Evolutionary conservation across 805 yeast genomes (phyloP), one percentile per base, ranked within the genome.

Genomic region (Metschnikowia borealis): DNA sequence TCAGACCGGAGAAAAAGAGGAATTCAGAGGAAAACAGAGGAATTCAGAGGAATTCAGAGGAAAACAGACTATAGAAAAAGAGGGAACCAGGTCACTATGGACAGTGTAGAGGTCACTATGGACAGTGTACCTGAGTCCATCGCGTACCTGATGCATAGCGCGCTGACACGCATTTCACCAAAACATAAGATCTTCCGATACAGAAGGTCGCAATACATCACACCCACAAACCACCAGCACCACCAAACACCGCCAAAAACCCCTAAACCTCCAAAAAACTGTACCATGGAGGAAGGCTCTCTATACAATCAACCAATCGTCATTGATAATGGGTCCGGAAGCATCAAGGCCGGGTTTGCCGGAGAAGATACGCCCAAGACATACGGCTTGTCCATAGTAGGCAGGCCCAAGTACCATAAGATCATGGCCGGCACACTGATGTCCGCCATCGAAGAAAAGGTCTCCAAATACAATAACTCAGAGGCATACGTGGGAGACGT

Each of bases 341-440:
- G 78, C 36, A 73, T 91, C 48, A 87, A 89, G 63, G 88, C 95
- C 1, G 97, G 98, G 0, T 88, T 91, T 66, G 96, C 97, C 0
- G 97, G 97, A 20, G 95, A 87, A 57, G 94, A 89, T 45, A 78
- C 74, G 56, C 98, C 98, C 3, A 78, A 81, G 59, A 66, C 79
- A 41, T 76, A 75, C 57, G 81, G 82, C 29, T 82, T 90, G 2
- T 70, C 89, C 20, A 67, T 84, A 29, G 77, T 89, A 2, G 98
- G 98, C 4, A 71, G 84, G 50, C 92, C 96, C 10, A 91, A 89
- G 63, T 92, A 91, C 64, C 79, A 83, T 35, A 84, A 87, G 61
- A 80, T 87, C 46, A 89, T 87, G 92, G 87, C 95, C 8, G 75
- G 74, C 10, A 60, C 71, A 17, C 56, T 67, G 54, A 37, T 60